Conservation (phyloP, 2,329 filamentous ascomycete genomes). For the Monosporascus sp. region DNA sequence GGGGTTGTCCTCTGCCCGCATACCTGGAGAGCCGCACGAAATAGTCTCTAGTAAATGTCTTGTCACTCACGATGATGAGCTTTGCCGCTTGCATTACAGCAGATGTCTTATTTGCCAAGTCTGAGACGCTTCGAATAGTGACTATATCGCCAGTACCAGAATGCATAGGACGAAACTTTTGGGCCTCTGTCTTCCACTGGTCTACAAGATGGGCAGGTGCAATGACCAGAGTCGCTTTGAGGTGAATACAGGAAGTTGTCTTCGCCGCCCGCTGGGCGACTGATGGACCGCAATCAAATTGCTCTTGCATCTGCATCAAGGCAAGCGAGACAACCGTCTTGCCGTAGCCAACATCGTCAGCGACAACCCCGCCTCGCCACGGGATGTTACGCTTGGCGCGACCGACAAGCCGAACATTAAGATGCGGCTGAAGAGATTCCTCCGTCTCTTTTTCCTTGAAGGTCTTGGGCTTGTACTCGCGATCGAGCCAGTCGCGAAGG, state of each 20-base stretch:
- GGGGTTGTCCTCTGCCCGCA: constrained; percentile 10
- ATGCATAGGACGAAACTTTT: constrained; percentile 25
- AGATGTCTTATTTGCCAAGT: constrained; percentile 4
- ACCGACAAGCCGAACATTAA: constrained; percentile 30
- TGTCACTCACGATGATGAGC: constrained; percentile 33
- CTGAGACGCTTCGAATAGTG: constrained; percentile 14
- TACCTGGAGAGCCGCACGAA: constrained; percentile 11
- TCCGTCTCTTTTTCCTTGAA: constrained; percentile 35
- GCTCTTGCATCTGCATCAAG: constrained; percentile 26
- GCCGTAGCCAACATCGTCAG: constrained; percentile 40
- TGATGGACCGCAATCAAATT: constrained; percentile 16
- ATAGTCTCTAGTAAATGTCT: constrained; percentile 18
- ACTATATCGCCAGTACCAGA: constrained; percentile 14
- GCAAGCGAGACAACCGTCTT: constrained; percentile 38
- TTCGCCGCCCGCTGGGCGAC: constrained; percentile 7
- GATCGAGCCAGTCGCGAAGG: constrained; percentile 26
- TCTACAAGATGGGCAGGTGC: constrained; percentile 34
- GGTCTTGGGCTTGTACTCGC: constrained; percentile 12
- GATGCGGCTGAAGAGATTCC: constrained; percentile 28
- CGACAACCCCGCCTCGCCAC: constrained; percentile 34
- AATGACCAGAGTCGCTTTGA: constrained; percentile 34
- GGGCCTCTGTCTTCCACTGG: constrained; percentile 33
- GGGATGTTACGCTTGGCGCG: constrained; percentile 21
- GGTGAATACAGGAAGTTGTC: constrained; percentile 15
- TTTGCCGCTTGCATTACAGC: constrained; percentile 23